Percentiles rank a stretch among this genome's conserved stretches.
These are phyloP conservation scores for Thymus mandschuricus DNA, from an alignment of 257 asterid genomes.

Conservation along the genomic window DNA sequence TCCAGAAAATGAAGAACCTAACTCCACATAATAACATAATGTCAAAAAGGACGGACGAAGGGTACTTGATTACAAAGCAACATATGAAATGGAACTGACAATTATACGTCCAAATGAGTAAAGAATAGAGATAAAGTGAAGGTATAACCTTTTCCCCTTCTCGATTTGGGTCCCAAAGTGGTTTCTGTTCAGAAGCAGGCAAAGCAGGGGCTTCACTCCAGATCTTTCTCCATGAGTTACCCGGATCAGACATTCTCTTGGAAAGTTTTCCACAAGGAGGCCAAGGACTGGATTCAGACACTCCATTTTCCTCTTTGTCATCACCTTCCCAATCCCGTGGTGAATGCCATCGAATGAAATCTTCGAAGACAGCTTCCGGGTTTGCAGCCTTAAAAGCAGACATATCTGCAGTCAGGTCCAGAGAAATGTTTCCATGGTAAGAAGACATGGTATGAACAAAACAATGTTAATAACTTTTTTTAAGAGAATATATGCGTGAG, in stretches of 20 bases:
- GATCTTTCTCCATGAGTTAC: constrained; percentile 85
- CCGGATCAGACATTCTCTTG: constrained; percentile 86
- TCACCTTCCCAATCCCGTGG: constrained; percentile 94
- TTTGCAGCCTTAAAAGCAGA: constrained; percentile 96
- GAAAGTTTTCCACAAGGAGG: constrained; percentile 95
- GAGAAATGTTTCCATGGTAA: constrained; percentile 20
- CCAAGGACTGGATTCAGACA: constrained; percentile 56
- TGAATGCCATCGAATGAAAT: constrained; percentile 97
- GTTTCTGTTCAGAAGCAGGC: constrained; percentile 80
- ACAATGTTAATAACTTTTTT: not conserved
- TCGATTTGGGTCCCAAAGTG: constrained; percentile 84
- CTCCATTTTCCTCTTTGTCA: constrained; percentile 39
- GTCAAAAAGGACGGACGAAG: constrained; percentile 11
- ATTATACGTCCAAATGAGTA: not conserved
- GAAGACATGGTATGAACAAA: constrained; percentile 3
- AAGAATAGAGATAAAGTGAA: constrained; percentile 2
- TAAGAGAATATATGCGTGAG: not conserved
- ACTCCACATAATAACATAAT: constrained; percentile 28
- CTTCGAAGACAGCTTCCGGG: constrained; percentile 93
- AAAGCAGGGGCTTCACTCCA: constrained; percentile 80
- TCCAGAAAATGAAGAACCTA: constrained; percentile 96
- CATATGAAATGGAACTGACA: not conserved
- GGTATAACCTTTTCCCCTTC: constrained; percentile 94
- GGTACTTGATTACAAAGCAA: not conserved
- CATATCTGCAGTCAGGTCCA: constrained; percentile 69